Evolutionary conservation across 768 basidiomycete species (phyloP).

Genomic region (Boletales sp.): DNA sequence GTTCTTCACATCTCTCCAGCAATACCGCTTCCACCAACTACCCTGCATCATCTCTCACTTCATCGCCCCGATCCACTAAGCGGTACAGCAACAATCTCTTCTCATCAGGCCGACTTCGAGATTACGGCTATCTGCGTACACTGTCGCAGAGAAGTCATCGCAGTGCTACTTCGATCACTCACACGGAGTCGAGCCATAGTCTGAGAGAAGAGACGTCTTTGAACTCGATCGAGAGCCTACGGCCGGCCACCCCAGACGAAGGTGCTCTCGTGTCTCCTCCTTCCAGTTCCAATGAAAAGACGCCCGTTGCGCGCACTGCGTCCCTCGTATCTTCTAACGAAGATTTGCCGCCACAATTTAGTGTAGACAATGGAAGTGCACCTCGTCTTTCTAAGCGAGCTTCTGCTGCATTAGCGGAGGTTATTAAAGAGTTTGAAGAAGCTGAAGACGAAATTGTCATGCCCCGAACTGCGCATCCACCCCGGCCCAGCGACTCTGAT

Average conservation of each 20-base stretch:
- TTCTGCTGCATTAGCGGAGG: slow-evolving; percentile 72
- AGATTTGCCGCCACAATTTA: slow-evolving; percentile 19
- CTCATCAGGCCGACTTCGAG: slow-evolving; percentile 74
- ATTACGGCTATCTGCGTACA: slow-evolving; percentile 67
- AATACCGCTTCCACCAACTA: slow-evolving; percentile 33
- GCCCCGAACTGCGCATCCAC: slow-evolving; percentile 54
- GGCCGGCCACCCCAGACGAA: slow-evolving; percentile 56
- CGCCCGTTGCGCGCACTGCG: slow-evolving; percentile 39
- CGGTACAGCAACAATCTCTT: slow-evolving; percentile 87
- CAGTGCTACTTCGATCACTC: slow-evolving; percentile 39
- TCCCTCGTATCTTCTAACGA: slow-evolving; percentile 38
- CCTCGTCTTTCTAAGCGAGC: slow-evolving; percentile 46
- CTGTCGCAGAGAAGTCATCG: slow-evolving; percentile 42
- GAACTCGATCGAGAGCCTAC: slow-evolving; percentile 43
- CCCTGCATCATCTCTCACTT: slow-evolving; percentile 38
- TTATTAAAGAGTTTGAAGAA: slow-evolving; percentile 75
- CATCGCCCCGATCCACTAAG: slow-evolving; percentile 51
- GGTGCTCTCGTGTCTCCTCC: slow-evolving; percentile 38
- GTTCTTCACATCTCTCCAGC: slow-evolving; percentile 35
- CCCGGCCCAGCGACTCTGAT: slow-evolving; percentile 34
- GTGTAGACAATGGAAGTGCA: slow-evolving; percentile 8
- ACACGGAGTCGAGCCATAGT: slow-evolving; percentile 44
- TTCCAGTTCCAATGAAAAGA: slow-evolving; percentile 42
- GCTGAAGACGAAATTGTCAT: slow-evolving; percentile 74
- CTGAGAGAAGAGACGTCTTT: slow-evolving; percentile 43